phyloP scores from a whole-genome alignment of 2,329 filamentous ascomycete species.

The Hypoxylon sp. region DNA sequence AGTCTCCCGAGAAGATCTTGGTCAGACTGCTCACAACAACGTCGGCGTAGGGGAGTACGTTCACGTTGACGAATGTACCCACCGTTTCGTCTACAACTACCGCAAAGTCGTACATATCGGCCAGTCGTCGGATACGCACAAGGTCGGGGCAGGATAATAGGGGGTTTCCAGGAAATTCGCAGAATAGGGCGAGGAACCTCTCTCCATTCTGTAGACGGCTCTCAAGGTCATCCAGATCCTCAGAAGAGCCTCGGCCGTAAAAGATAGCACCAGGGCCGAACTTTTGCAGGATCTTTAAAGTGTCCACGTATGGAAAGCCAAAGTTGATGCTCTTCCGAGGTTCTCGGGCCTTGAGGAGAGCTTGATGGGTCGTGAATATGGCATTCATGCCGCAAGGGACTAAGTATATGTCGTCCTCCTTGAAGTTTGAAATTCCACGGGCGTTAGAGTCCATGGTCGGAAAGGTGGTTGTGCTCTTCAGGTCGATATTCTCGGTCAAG shows the following conservation, averaged over 20 bases:
- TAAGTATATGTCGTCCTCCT: constrained; percentile 89
- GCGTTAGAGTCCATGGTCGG: constrained; percentile 65
- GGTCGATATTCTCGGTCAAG: constrained; percentile 79
- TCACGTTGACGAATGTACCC: constrained; percentile 95
- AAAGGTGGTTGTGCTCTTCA: constrained; percentile 68
- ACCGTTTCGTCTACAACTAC: constrained; percentile 97
- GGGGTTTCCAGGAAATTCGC: constrained; percentile 95
- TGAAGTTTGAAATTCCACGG: constrained; percentile 74
- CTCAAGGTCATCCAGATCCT: constrained; percentile 89
- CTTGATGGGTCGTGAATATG: constrained; percentile 89
- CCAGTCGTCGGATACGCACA: constrained; percentile 81
- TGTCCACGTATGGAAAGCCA: constrained; percentile 98
- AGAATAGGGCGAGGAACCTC: constrained; percentile 86
- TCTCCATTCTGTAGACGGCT: constrained; percentile 78
- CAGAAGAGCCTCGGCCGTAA: constrained; percentile 83
- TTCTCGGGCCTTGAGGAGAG: constrained; percentile 75
- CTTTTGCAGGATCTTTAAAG: constrained; percentile 93
- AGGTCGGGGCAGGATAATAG: constrained; percentile 89
- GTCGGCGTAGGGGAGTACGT: constrained; percentile 90
- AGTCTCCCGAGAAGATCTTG: constrained; percentile 97
- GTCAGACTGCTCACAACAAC: constrained; percentile 95
- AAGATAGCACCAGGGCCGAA: constrained; percentile 92
- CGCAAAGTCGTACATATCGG: constrained; percentile 87
- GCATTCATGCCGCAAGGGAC: constrained; percentile 94
- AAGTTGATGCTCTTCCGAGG: constrained; percentile 85